Evolutionary conservation across 2,329 filamentous ascomycete genomes (phyloP), one percentile per base, ranked within the genome.

Genomic region (Pezizomycotina sp.): DNA sequence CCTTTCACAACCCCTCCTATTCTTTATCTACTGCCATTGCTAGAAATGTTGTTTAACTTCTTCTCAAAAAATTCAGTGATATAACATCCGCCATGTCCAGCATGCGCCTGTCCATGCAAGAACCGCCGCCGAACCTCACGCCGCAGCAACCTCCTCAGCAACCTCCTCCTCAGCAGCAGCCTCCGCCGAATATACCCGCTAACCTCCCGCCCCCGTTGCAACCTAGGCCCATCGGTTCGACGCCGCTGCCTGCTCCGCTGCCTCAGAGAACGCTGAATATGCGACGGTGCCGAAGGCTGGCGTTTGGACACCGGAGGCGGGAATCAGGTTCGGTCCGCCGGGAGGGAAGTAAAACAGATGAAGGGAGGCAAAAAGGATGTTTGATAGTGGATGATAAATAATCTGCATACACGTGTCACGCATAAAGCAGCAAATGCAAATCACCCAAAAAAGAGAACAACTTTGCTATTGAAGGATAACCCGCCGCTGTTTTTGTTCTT

Each of bases 261-360:
- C 60, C 65, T 2, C 57, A 60, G 1, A 27, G 40, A 31, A 35
- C 40, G 21, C 27, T 43, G 1, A 38, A 38, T 27, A 53, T 58
- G 31, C 53, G 18, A 55, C 59, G 12, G 51, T 58, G 31, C 47
- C 56, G 50, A 62, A 44, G 56, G 66, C 49, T 59, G 67, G 56
- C 5, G 72, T 79, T 55, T 92, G 83, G 83, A 74, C 71, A 36
- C 80, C 82, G 0, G 74, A 76, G 2, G 74, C 80, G 64, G 78
- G 77, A 0, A 89, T 92, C 50, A 74, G 73, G 38, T 92, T 92
- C 56, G 70, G 69, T 1, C 65, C 60, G 3, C 46, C 60, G 10
- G 50, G 58, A 9, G 46, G 48, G 44, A n/a, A n/a, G n/a, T n/a
- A n/a, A n/a, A n/a, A n/a, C n/a, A n/a, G n/a, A n/a, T n/a, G n/a